A percentile compares a stretch with the other conserved stretches of the same genome.
Evolutionary conservation across 1,284 basidiomycete genomes (phyloP).

Genomic region (Ustilago xerochloae): DNA sequence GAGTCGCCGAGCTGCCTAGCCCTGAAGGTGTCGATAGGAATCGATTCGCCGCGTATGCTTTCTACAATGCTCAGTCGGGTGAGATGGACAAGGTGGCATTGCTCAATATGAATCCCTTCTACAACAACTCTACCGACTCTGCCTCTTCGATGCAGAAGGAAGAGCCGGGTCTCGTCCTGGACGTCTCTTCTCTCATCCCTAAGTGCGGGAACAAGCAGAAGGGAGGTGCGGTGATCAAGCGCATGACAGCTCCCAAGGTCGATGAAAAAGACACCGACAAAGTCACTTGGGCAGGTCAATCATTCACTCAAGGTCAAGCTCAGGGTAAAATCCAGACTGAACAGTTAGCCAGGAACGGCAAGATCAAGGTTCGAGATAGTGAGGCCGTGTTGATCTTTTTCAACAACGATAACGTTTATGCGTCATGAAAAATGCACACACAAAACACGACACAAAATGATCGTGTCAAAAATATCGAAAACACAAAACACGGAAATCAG

Average conservation of each 20-base stretch:
- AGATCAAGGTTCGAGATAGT: constrained; percentile 1
- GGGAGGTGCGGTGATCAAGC: not conserved
- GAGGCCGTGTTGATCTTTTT: constrained; percentile 11
- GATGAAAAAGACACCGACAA: constrained; percentile 4
- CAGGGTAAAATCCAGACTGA: constrained; percentile 1
- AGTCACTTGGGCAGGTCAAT: constrained; percentile 16
- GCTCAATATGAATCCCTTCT: constrained; percentile 7
- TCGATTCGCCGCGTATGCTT: constrained; percentile 4
- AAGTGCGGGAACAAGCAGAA: not conserved
- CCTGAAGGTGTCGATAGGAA: not conserved
- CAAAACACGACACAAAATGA: not conserved
- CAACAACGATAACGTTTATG: not conserved
- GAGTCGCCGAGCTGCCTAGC: not conserved
- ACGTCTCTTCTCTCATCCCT: not conserved
- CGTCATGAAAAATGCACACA: not conserved
- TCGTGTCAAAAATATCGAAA: not conserved
- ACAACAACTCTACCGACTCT: constrained; percentile 1
- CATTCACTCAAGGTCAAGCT: constrained; percentile 2
- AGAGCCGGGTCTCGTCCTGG: not conserved
- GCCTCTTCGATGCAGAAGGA: not conserved
- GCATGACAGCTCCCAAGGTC: constrained; percentile 7
- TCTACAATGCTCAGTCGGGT: not conserved
- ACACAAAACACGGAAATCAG: not conserved
- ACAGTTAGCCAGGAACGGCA: not conserved
- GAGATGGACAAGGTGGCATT: constrained; percentile 2